These are phyloP conservation scores for Pichia cephalocereana DNA, from an alignment of 805 yeast species.

Conservation along the genomic window DNA sequence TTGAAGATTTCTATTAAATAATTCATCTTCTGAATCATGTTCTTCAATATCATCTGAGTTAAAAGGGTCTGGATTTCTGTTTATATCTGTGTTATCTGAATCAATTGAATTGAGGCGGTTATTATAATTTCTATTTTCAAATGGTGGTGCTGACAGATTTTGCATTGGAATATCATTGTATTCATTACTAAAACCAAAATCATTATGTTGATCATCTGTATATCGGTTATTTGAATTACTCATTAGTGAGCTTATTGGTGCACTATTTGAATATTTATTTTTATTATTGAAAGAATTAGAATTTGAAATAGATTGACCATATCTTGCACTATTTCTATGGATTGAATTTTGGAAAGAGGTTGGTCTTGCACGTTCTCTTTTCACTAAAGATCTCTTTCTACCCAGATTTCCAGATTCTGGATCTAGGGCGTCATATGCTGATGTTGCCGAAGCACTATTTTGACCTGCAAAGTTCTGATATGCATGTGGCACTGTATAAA, in stretches of 20 bases:
- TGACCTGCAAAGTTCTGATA: conserved; percentile 6
- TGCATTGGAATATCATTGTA: conserved; percentile 4
- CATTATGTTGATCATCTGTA: neutral
- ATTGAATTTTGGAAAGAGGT: conserved; percentile 3
- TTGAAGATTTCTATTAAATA: neutral
- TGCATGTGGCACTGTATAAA: conserved; percentile 9
- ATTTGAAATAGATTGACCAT: neutral
- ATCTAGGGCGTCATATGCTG: conserved; percentile 14
- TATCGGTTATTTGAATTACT: neutral
- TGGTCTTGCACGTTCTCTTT: conserved; percentile 65
- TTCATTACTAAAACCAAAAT: neutral
- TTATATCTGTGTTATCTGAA: neutral
- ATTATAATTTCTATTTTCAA: neutral
- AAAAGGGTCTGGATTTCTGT: conserved; percentile 2
- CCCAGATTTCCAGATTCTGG: conserved; percentile 27
- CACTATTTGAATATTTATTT: neutral
- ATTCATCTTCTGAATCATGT: neutral
- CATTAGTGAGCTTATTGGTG: neutral
- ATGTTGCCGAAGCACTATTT: neutral
- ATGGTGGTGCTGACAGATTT: neutral
- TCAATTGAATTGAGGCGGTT: neutral
- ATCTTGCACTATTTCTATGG: conserved; percentile 4
- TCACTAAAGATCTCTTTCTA: conserved; percentile 63
- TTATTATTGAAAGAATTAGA: neutral
- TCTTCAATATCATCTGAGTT: neutral